Conservation (phyloP, 371 early-diverging fungal species). For the Parasitella parasitica region DNA sequence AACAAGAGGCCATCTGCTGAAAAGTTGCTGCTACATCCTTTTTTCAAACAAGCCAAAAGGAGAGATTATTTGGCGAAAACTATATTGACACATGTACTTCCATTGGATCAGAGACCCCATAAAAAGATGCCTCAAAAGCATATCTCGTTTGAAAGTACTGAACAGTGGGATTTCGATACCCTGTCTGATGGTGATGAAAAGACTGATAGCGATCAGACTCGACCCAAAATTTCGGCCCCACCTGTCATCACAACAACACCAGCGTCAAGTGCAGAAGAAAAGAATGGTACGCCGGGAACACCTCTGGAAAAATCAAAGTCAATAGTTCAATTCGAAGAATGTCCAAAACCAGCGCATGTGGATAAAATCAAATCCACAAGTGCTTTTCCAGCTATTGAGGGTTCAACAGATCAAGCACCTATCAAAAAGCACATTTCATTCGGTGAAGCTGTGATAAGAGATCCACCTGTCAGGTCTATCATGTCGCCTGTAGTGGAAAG, state of each 20-base stretch:
- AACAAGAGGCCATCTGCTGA: constrained; percentile 77
- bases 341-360: constrained; percentile 5
- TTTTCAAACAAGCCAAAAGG: constrained; percentile 81
- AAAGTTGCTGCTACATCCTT: constrained; percentile 72
- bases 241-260: not conserved
- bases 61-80: constrained; percentile 63
- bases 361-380: not conserved
- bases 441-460: constrained; percentile 36
- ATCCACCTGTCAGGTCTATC: not conserved
- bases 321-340: constrained; percentile 20
- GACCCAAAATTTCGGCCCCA: not conserved
- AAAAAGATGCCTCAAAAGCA: constrained; percentile 44
- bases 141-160: constrained; percentile 34
- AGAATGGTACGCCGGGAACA: not conserved
- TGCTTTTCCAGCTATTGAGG: not conserved
- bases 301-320: constrained; percentile 7
- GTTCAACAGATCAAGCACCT: not conserved
- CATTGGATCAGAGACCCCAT: constrained; percentile 65
- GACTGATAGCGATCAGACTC: not conserved
- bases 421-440: constrained; percentile 48
- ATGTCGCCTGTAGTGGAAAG: constrained; percentile 11
- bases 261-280: not conserved
- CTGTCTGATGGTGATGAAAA: constrained; percentile 15
- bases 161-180: constrained; percentile 51
- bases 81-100: constrained; percentile 63